Conservation (phyloP, 139 green algal genomes). For the Picochlorum sp. region DNA sequence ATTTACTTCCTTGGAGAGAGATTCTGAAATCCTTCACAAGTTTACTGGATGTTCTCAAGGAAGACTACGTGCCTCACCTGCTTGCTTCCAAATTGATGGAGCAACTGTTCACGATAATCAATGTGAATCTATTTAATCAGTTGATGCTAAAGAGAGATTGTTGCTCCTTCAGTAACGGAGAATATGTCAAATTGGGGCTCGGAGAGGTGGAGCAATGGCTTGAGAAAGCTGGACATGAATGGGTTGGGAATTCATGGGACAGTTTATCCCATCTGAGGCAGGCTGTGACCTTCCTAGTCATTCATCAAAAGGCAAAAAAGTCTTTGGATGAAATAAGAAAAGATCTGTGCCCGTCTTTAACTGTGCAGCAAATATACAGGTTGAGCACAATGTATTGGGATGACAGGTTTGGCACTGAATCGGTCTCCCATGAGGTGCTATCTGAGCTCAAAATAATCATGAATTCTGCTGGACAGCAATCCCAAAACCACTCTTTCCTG, state of each 20-base stretch:
- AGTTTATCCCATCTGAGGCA: constrained; percentile 91
- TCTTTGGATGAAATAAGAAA: constrained; percentile 89
- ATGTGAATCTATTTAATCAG: constrained; percentile 99
- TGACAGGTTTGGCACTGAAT: constrained; percentile 95
- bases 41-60: constrained; percentile 73
- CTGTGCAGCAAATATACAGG: constrained; percentile 97
- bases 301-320: constrained; percentile 97
- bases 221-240: constrained; percentile 58
- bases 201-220: constrained; percentile 93
- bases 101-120: constrained; percentile 93
- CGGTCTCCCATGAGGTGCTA: constrained; percentile 76
- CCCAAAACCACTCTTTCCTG: constrained; percentile 86
- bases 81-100: constrained; percentile 70
- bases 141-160: constrained; percentile 96
- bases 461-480: constrained; percentile 62
- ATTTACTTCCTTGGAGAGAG: constrained; percentile 50
- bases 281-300: constrained; percentile 92
- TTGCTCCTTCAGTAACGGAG: constrained; percentile 98
- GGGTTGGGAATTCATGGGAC: constrained; percentile 81
- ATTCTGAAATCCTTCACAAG: constrained; percentile 78
- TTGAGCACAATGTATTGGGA: constrained; percentile 99
- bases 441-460: constrained; percentile 81
- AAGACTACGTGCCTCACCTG: constrained; percentile 79
- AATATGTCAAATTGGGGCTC: constrained; percentile 97
- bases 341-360: constrained; percentile 90